A percentile compares a stretch with the other conserved stretches of the same genome.
These are phyloP conservation scores for Chaetomiaceae sp. DNA, from an alignment of 2,329 filamentous ascomycete genomes.

Conservation along the genomic window DNA sequence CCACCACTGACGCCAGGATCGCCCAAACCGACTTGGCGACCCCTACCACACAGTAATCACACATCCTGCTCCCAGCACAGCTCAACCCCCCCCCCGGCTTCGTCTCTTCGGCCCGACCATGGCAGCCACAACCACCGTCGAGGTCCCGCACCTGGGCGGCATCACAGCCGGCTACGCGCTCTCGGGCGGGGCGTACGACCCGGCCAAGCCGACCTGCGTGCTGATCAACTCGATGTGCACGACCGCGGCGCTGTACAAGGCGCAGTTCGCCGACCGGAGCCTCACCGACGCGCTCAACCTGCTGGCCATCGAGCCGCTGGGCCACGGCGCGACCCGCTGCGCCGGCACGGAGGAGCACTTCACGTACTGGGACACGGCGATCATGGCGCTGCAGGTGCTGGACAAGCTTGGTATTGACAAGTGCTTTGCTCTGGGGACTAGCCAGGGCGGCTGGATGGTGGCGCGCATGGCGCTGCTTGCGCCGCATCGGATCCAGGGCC, in stretches of 20 bases:
- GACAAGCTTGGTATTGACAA: slow-evolving; percentile 41
- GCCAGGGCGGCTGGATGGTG: slow-evolving; percentile 48
- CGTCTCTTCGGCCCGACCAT: slow-evolving; percentile 14
- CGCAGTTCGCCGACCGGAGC: slow-evolving; percentile 36
- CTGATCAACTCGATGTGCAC: slow-evolving; percentile 49
- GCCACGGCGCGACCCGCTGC: slow-evolving; percentile 42
- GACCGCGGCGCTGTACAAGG: slow-evolving; percentile 39
- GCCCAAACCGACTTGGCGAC: too few relatives aligned
- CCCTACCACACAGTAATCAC: neutral
- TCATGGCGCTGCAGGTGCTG: slow-evolving; percentile 51
- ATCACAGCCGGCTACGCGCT: slow-evolving; percentile 39
- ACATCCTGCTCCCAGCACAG: neutral
- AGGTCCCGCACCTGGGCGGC: slow-evolving; percentile 43
- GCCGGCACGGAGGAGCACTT: slow-evolving; percentile 43
- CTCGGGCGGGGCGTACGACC: slow-evolving; percentile 33
- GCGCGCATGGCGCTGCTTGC: slow-evolving; percentile 45
- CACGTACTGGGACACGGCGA: slow-evolving; percentile 50
- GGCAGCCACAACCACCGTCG: slow-evolving; percentile 36
- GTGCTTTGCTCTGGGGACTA: slow-evolving; percentile 46
- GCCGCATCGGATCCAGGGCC: slow-evolving; percentile 40
- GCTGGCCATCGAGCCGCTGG: slow-evolving; percentile 47
- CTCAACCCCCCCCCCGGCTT: neutral
- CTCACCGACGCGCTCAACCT: slow-evolving; percentile 41
- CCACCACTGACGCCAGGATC: too few relatives aligned
- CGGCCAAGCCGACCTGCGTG: slow-evolving; percentile 44